A percentile compares a stretch with the other conserved stretches of the same genome.
These are phyloP conservation scores for Heterotrichella gracilis DNA, from an alignment of 352 stramenopile genomes.

Conservation along the genomic window DNA sequence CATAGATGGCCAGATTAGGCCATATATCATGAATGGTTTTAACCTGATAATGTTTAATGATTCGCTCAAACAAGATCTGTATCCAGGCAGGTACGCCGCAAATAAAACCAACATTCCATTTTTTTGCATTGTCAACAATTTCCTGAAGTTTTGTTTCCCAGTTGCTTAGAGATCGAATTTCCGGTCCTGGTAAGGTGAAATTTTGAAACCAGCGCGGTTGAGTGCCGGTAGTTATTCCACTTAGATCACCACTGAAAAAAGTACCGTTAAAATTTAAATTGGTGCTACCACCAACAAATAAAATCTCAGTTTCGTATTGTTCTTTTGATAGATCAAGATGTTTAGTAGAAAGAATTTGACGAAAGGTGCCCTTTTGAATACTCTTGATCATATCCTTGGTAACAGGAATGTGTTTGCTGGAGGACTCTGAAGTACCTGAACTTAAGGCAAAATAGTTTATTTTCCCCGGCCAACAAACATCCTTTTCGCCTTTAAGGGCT, in stretches of 20 bases:
- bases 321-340: neutral
- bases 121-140: neutral
- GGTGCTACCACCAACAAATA: neutral
- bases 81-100: neutral
- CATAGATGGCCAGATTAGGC: neutral
- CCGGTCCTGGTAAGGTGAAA: neutral
- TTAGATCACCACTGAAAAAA: slow-evolving; percentile 1
- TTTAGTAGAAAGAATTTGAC: neutral
- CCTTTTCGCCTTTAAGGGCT: neutral
- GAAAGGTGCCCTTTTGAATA: neutral
- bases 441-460: slow-evolving; percentile 5
- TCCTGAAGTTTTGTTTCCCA: neutral
- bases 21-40: slow-evolving; percentile 5
- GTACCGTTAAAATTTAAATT: slow-evolving; percentile 4
- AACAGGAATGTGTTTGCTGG: neutral
- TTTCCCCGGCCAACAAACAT: neutral
- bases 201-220: neutral
- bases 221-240: neutral
- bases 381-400: neutral
- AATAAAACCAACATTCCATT: slow-evolving; percentile 8
- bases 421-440: neutral
- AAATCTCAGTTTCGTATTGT: neutral
- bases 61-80: neutral
- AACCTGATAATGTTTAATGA: neutral
- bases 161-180: neutral